A percentile compares a stretch with the other conserved stretches of the same genome.
These are phyloP conservation scores for Solanum peruvianum DNA, from an alignment of 257 asterid species.

Conservation along the genomic window DNA sequence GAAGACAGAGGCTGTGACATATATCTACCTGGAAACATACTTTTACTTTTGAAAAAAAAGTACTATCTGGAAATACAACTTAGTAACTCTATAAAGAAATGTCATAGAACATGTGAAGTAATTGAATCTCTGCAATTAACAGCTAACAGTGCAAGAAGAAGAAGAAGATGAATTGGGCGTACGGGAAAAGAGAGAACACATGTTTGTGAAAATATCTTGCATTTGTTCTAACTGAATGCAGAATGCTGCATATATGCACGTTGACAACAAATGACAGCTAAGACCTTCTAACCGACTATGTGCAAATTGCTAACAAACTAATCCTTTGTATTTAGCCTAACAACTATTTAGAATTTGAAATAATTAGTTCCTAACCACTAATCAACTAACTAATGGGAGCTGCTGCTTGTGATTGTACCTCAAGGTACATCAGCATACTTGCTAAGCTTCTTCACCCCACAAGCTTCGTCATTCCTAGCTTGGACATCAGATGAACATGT, in stretches of 20 bases:
- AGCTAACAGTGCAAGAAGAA: neutral
- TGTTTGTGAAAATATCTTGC: neutral
- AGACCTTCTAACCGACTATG: neutral
- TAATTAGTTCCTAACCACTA: neutral
- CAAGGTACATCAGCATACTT: neutral
- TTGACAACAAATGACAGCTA: neutral
- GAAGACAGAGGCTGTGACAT: neutral
- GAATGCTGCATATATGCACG: neutral
- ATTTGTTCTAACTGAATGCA: neutral
- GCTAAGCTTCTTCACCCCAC: neutral
- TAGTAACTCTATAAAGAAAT: neutral
- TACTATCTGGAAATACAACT: neutral
- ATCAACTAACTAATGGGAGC: neutral
- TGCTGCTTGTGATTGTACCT: neutral
- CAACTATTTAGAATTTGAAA: neutral
- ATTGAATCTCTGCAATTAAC: neutral
- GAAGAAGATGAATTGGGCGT: neutral
- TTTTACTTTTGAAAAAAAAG: neutral
- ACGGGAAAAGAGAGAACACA: neutral
- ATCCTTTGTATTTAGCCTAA: neutral
- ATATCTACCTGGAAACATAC: neutral
- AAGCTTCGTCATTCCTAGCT: neutral
- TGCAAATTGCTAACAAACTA: neutral
- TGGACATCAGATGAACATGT: neutral
- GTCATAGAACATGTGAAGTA: neutral